Evolutionary conservation across 192 early-diverging fungal species (phyloP).

Genomic region (Backusella tarrabulga): DNA sequence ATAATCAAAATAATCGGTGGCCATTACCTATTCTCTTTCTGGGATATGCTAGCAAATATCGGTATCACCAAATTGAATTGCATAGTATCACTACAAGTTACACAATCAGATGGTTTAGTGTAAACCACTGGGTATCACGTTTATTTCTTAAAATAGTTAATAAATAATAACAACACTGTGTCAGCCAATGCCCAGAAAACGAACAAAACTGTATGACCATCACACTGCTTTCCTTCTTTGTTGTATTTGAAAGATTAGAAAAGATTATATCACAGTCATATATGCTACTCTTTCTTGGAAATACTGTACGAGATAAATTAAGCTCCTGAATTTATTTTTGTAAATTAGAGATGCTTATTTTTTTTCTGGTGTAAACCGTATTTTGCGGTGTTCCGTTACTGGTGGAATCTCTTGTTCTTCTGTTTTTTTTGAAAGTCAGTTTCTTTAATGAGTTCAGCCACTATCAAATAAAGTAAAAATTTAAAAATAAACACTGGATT

Average conservation of each 20-base stretch:
- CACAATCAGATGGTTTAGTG: neutral
- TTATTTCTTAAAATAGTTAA: neutral
- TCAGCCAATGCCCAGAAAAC: neutral
- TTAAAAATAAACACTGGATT: neutral
- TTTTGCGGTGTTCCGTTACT: neutral
- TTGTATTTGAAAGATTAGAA: neutral
- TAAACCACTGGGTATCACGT: neutral
- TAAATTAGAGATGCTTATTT: neutral
- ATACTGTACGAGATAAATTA: neutral
- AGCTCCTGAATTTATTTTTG: neutral
- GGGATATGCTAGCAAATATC: conserved; percentile 2
- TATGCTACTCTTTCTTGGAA: neutral
- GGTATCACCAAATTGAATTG: neutral
- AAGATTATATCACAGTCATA: neutral
- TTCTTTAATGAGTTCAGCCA: neutral
- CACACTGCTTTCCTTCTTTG: neutral
- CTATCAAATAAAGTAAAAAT: neutral
- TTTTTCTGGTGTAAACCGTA: neutral
- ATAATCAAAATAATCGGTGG: neutral
- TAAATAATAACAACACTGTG: neutral
- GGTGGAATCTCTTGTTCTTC: neutral
- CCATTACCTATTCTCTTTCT: neutral
- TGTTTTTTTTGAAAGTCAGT: conserved; percentile 1
- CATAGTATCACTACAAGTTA: neutral
- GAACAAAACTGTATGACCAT: neutral